Evolutionary conservation across 768 basidiomycete species (phyloP).

Genomic region (Boletus sp.): DNA sequence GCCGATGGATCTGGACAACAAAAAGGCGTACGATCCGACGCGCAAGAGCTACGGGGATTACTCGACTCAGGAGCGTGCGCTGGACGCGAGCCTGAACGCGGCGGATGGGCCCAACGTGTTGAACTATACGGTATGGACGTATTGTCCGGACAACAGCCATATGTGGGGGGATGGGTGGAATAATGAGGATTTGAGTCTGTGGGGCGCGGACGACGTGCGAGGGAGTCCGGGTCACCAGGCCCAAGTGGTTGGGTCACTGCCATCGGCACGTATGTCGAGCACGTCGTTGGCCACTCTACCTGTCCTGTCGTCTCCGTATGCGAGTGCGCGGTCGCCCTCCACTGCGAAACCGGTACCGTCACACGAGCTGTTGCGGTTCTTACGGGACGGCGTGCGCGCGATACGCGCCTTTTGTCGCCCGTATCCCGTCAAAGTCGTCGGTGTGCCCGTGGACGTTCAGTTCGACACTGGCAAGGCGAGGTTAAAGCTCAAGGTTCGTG

Average conservation of each 20-base stretch:
- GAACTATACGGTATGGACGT: slow-evolving; percentile 88
- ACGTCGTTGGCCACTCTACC: slow-evolving; percentile 21
- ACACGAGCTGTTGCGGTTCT: slow-evolving; percentile 48
- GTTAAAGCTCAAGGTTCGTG: slow-evolving; percentile 69
- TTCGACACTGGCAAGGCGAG: slow-evolving; percentile 73
- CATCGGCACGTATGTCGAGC: slow-evolving; percentile 16
- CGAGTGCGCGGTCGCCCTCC: neutral
- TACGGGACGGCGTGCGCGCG: slow-evolving; percentile 85
- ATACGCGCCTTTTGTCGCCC: slow-evolving; percentile 83
- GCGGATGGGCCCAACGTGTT: slow-evolving; percentile 74
- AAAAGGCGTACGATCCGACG: slow-evolving; percentile 67
- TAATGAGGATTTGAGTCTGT: slow-evolving; percentile 90
- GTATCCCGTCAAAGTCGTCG: slow-evolving; percentile 75
- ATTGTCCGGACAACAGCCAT: slow-evolving; percentile 79
- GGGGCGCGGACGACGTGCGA: slow-evolving; percentile 71
- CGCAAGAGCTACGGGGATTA: slow-evolving; percentile 67
- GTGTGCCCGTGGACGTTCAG: slow-evolving; percentile 58
- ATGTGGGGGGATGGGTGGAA: slow-evolving; percentile 97
- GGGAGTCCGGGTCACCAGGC: neutral
- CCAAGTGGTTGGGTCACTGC: slow-evolving; percentile 1
- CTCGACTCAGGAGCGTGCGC: slow-evolving; percentile 72
- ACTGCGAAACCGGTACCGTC: neutral
- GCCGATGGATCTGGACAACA: slow-evolving; percentile 92
- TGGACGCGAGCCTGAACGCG: slow-evolving; percentile 80
- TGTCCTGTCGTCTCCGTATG: slow-evolving; percentile 1